A percentile compares a stretch with the other conserved stretches of the same genome.
These are phyloP conservation scores for Hypoxylon sp. DNA, from an alignment of 2,329 filamentous ascomycete genomes.

Conservation along the genomic window DNA sequence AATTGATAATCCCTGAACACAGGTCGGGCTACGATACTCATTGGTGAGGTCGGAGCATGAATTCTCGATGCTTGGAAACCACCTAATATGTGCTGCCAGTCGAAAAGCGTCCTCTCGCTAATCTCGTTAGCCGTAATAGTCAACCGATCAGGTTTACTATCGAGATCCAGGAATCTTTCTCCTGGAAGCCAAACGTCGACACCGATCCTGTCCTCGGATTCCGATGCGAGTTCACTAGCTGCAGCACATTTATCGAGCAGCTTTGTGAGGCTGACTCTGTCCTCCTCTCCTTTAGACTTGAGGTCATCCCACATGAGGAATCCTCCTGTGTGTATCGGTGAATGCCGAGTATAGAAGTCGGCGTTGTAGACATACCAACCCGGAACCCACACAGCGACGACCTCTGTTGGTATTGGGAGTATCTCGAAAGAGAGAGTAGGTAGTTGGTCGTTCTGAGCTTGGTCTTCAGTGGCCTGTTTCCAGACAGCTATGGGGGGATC, in stretches of 20 bases:
- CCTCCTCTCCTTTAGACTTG: not conserved
- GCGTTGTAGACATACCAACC: slow-evolving; percentile 19
- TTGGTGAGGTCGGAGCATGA: not conserved
- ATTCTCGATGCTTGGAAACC: slow-evolving; percentile 1
- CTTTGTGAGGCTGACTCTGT: slow-evolving; percentile 15
- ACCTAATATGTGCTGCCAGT: slow-evolving; percentile 25
- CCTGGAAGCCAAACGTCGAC: slow-evolving; percentile 44
- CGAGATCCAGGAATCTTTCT: slow-evolving; percentile 29
- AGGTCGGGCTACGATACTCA: slow-evolving; percentile 41
- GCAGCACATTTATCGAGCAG: slow-evolving; percentile 7
- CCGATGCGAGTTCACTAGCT: not conserved
- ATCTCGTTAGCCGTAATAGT: not conserved
- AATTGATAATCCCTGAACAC: slow-evolving; percentile 39
- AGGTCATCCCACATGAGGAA: slow-evolving; percentile 19
- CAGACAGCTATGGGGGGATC: slow-evolving; percentile 34
- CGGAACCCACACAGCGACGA: slow-evolving; percentile 29
- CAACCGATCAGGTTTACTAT: slow-evolving; percentile 15
- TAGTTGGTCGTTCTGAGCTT: not conserved
- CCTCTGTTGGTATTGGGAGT: not conserved
- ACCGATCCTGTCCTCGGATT: slow-evolving; percentile 4
- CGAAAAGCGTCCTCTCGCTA: not conserved
- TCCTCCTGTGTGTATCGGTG: not conserved
- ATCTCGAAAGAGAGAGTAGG: slow-evolving; percentile 25
- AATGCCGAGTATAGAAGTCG: slow-evolving; percentile 2
- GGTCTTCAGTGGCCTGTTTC: slow-evolving; percentile 3